Conservation (phyloP, 441 rosid genomes). For the Arabidopsis hybrid region DNA sequence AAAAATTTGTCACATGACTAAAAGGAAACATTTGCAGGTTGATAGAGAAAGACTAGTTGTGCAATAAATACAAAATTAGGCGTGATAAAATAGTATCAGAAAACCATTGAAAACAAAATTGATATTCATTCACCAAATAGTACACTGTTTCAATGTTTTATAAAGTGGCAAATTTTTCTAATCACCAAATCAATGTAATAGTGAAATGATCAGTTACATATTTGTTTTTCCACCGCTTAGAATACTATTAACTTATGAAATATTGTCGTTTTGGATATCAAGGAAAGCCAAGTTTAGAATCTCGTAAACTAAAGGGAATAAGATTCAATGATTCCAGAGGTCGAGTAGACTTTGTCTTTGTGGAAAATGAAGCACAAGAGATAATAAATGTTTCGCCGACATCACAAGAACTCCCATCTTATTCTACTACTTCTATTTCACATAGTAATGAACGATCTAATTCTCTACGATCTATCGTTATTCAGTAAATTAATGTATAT, state of each 20-base stretch:
- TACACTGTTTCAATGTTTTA: neutral
- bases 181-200: neutral
- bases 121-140: neutral
- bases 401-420: slow-evolving; percentile 7
- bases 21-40: neutral
- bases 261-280: neutral
- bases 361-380: neutral
- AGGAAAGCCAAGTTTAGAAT: neutral
- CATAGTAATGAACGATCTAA: neutral
- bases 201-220: neutral
- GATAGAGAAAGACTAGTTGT: neutral
- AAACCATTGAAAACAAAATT: neutral
- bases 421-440: neutral
- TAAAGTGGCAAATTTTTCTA: neutral
- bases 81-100: neutral
- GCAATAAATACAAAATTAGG: neutral
- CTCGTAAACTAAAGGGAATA: neutral
- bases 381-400: neutral
- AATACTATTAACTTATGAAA: neutral
- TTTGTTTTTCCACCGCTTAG: neutral
- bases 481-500: neutral
- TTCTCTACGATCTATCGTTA: neutral
- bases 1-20: neutral
- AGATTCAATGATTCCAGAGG: neutral
- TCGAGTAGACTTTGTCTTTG: neutral